Evolutionary conservation across 495 filamentous ascomycete genomes (phyloP).

Genomic region (Aspergillus egyptiacus): DNA sequence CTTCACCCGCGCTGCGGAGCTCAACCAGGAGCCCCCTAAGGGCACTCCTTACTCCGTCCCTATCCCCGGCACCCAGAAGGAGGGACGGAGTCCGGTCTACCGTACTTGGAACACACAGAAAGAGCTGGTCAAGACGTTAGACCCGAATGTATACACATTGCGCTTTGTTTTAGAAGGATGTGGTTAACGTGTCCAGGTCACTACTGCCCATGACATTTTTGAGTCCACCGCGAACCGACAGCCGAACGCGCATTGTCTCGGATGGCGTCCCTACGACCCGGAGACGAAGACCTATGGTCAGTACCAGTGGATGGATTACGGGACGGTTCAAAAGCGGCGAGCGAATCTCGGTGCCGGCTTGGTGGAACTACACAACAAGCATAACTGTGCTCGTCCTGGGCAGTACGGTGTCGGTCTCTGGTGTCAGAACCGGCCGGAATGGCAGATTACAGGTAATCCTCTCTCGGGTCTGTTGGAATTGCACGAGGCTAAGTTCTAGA

Average conservation of each 20-base stretch:
- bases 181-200: slow-evolving; percentile 33
- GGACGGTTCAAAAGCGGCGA: slow-evolving; percentile 70
- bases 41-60: slow-evolving; percentile 51
- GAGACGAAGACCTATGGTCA: slow-evolving; percentile 66
- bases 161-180: neutral
- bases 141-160: slow-evolving; percentile 56
- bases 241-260: slow-evolving; percentile 63
- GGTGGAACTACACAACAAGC: slow-evolving; percentile 69
- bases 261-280: slow-evolving; percentile 74
- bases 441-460: slow-evolving; percentile 73
- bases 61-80: slow-evolving; percentile 64
- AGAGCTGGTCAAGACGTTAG: slow-evolving; percentile 63
- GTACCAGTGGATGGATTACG: slow-evolving; percentile 82
- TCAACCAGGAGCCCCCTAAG: slow-evolving; percentile 37
- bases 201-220: slow-evolving; percentile 76
- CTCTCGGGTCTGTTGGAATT: neutral
- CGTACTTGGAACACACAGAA: slow-evolving; percentile 74
- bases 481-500: slow-evolving; percentile 45
- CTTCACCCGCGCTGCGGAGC: slow-evolving; percentile 38
- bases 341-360: slow-evolving; percentile 83
- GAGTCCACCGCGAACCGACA: slow-evolving; percentile 59
- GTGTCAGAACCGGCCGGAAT: slow-evolving; percentile 95
- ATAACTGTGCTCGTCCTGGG: slow-evolving; percentile 50
- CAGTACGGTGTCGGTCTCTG: slow-evolving; percentile 88
- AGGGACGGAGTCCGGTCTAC: slow-evolving; percentile 71